These are phyloP conservation scores for Arxiozyma telluris DNA, from an alignment of 1,139 yeast species.

Conservation along the genomic window DNA sequence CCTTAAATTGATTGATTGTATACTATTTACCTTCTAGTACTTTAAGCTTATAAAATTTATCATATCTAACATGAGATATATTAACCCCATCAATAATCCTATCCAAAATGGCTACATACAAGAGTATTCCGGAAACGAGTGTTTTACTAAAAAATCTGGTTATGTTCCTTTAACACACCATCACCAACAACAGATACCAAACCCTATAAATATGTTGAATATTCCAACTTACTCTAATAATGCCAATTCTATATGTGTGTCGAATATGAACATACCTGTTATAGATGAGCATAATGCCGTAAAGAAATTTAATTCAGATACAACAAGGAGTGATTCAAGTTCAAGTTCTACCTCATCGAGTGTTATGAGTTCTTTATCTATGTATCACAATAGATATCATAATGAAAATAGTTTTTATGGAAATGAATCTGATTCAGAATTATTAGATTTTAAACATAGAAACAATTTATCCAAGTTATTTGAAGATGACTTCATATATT, in stretches of 20 bases:
- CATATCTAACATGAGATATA: background rate
- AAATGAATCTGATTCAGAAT: background rate
- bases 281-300: conserved; percentile 3
- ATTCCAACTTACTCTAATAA: background rate
- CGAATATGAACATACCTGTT: background rate
- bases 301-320: conserved; percentile 7
- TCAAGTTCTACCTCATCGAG: conserved; percentile 6
- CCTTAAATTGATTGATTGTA: background rate
- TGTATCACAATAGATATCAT: background rate
- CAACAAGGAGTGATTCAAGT: conserved; percentile 11
- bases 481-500: conserved; percentile 26
- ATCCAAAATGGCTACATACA: background rate
- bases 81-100: background rate
- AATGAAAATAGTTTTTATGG: background rate
- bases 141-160: background rate
- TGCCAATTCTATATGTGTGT: background rate
- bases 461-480: conserved; percentile 19
- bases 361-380: conserved; percentile 1
- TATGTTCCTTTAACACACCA: background rate
- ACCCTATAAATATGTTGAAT: background rate
- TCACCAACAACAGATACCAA: conserved; percentile 1
- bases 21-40: background rate
- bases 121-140: background rate
- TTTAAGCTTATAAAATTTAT: no score
- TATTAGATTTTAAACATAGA: conserved; percentile 10